Evolutionary conservation across 805 yeast species (phyloP), one percentile per base, ranked within the genome.

Genomic region (Starmerella etchellsii): DNA sequence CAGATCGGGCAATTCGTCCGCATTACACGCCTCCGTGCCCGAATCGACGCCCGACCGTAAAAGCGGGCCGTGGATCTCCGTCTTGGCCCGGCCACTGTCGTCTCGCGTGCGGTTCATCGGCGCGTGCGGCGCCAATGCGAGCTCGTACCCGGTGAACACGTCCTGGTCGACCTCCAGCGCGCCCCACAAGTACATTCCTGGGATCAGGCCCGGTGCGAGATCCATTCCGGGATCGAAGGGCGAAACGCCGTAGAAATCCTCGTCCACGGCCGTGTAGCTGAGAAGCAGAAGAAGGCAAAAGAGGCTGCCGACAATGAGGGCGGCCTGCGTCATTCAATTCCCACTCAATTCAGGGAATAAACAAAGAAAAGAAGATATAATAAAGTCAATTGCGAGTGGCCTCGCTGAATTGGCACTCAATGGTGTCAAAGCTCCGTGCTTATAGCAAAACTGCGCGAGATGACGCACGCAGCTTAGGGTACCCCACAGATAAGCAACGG

Each of bases 41-140:
- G 6, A 8, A 13, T 27, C 30, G 15, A 27, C 16, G n/a, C n/a
- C n/a, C n/a, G n/a, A n/a, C 10, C 25, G 25, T 10, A 7, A 10
- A 7, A 23, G 10, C 10, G 25, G 25, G 10, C 25, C 25, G 25
- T 23, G 25, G 10, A 23, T 7, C 10, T 10, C 10, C 25, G 7
- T 10, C 10, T 11, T 10, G 10, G 4, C n/a, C 19, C 16, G 10
- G 8, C 7, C 10, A 10, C 25, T 23, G n/a, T n/a, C n/a, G n/a
- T n/a, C n/a, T n/a, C n/a, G n/a, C 13, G 41, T 16, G 15, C 15
- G 23, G 23, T 34, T 42, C 21, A 34, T 8, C 3, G 46, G 46
- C 20, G 40, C 40, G 15, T 38, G 46, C 20, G 46, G 37, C 3
- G 40, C 42, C 16, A 30, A 14, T 21, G 42, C 41, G 14, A 42